Conservation (phyloP, 306 rosid genomes). For the Mucuna pruriens region DNA sequence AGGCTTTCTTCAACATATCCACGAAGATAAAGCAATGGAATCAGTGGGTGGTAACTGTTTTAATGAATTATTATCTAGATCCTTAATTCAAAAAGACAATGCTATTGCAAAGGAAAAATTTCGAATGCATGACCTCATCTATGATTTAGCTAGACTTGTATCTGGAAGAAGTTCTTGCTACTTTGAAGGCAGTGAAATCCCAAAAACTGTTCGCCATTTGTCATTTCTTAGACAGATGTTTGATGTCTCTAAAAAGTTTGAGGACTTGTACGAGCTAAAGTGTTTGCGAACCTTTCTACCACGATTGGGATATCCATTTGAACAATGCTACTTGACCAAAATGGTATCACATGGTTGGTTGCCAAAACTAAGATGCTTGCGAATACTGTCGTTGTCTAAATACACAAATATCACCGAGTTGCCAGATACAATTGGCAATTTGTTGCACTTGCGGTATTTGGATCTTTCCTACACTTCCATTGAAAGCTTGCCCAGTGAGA, state of each 20-base stretch:
- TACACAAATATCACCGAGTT: not conserved
- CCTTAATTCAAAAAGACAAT: not conserved
- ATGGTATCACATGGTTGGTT: not conserved
- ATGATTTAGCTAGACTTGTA: slow-evolving; percentile 16
- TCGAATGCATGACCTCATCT: not conserved
- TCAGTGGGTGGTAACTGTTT: not conserved
- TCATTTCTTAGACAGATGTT: not conserved
- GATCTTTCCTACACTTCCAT: slow-evolving; percentile 5
- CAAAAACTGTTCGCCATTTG: not conserved
- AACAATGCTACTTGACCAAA: not conserved
- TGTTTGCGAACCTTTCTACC: slow-evolving; percentile 12
- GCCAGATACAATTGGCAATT: slow-evolving; percentile 7
- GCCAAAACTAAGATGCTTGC: not conserved
- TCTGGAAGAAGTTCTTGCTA: not conserved
- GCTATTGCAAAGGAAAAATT: not conserved
- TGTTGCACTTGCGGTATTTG: slow-evolving; percentile 14
- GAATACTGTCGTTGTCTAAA: not conserved
- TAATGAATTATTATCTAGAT: not conserved
- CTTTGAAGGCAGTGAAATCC: not conserved
- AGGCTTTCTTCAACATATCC: not conserved
- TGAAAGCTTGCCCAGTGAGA: not conserved
- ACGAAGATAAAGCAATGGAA: not conserved
- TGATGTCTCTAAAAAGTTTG: slow-evolving; percentile 1
- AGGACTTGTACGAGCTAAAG: not conserved
- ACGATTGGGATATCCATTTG: not conserved